A percentile compares a stretch with the other conserved stretches of the same genome.
Evolutionary conservation across 1,284 basidiomycete species (phyloP).

Genomic region (Microbotryomycetes sp.): DNA sequence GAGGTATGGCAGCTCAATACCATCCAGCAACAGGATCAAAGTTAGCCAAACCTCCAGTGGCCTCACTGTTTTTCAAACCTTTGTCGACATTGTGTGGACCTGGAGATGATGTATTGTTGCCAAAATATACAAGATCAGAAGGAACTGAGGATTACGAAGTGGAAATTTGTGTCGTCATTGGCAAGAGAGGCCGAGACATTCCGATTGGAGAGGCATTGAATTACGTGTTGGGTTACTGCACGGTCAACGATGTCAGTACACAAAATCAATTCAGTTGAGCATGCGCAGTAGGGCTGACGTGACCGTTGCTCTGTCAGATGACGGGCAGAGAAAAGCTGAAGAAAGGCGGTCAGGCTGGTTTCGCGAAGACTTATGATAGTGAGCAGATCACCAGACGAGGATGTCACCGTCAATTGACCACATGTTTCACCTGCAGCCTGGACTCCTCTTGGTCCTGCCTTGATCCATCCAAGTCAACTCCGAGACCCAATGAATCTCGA

Average conservation of each 20-base stretch:
- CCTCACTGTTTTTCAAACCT: conserved; percentile 75
- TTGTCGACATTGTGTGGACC: conserved; percentile 64
- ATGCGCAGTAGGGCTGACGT: no score
- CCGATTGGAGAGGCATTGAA: conserved; percentile 65
- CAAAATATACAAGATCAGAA: conserved; percentile 14
- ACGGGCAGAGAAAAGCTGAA: conserved; percentile 13
- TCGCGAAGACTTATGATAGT: conserved; percentile 35
- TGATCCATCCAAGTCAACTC: conserved; percentile 61
- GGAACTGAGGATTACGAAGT: conserved; percentile 66
- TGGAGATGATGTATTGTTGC: conserved; percentile 38
- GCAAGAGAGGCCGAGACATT: conserved; percentile 69
- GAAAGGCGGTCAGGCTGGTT: conserved; percentile 32
- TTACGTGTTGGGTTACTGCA: conserved; percentile 58
- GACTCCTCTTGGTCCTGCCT: conserved; percentile 48
- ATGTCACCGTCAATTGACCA: no score
- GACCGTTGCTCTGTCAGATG: not conserved
- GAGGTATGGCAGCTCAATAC: conserved; percentile 75
- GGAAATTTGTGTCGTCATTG: conserved; percentile 78
- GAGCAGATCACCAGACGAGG: not conserved
- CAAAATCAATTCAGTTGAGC: no score
- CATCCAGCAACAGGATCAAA: conserved; percentile 56
- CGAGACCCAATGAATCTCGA: conserved; percentile 62
- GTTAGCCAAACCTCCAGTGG: conserved; percentile 49
- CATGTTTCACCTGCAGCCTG: conserved; percentile 23
- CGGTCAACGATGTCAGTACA: conserved; percentile 27